Conservation (phyloP, 1,284 basidiomycete species). For the Moniliella sp. region DNA sequence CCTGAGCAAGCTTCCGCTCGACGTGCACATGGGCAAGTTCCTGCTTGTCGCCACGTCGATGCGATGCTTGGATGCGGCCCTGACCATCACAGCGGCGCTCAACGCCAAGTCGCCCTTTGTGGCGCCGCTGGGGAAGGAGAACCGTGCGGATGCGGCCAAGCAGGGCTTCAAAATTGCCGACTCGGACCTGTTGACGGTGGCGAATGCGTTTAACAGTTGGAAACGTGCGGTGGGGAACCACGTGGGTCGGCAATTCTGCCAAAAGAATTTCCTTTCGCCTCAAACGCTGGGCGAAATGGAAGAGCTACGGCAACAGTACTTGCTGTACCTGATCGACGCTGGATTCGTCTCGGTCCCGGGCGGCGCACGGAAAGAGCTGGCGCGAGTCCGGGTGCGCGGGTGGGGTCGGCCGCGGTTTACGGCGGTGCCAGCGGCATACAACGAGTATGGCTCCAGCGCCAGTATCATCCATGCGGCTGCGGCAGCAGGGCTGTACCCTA, state of each 20-base stretch:
- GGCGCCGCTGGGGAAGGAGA: constrained; percentile 68
- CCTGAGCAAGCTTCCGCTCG: constrained; percentile 74
- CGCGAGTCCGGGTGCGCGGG: constrained; percentile 37
- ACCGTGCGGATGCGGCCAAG: constrained; percentile 68
- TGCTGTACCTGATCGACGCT: constrained; percentile 59
- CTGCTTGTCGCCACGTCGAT: constrained; percentile 65
- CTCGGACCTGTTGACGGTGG: constrained; percentile 85
- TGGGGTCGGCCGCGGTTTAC: constrained; percentile 50
- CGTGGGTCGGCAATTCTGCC: constrained; percentile 45
- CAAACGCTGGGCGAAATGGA: constrained; percentile 87
- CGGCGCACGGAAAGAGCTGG: constrained; percentile 50
- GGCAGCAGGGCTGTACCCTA: constrained; percentile 72
- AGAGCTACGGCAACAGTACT: constrained; percentile 78
- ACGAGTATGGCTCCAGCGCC: constrained; percentile 46
- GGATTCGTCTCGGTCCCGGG: constrained; percentile 56
- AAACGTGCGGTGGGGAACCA: constrained; percentile 51
- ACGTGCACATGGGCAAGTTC: constrained; percentile 90
- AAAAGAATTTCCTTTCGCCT: constrained; percentile 61
- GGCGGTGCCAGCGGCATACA: constrained; percentile 45
- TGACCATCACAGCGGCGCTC: constrained; percentile 73
- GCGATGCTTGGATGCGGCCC: constrained; percentile 73
- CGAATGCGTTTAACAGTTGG: constrained; percentile 76
- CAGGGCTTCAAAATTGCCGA: constrained; percentile 59
- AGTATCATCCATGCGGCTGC: constrained; percentile 60
- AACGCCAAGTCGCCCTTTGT: constrained; percentile 78